Base-by-base conservation (phyloP, 805 yeast genomes). In the Saccharomycopsis microspora region DNA sequence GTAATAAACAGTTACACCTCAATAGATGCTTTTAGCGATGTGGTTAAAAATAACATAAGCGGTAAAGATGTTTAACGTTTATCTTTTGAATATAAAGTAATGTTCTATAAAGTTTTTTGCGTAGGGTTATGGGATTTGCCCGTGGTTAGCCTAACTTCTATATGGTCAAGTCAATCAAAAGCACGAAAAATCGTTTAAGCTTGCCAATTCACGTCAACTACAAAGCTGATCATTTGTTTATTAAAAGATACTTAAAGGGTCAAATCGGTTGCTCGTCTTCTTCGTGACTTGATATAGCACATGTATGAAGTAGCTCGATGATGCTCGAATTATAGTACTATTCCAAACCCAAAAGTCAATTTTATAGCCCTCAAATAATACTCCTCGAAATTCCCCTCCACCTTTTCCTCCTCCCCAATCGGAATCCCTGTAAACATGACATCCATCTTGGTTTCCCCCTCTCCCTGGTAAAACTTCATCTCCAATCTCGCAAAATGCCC, bases 311-410 rank as follows among this genome's bases (percentile, higher is more conserved):
- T 8, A 41, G 7, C 19, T 7, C 6, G 8, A 41, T 7, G 29
- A 41, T 27, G n/a, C 36, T n/a, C 31, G 6, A 19, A 40, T 50
- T 67, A 86, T 56, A 87, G 69, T 9, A 87, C 94, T n/a, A 93
- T 85, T 11, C 97, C 97, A 63, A 85, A 89, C 1, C 98, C 98
- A 64, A 93, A 93, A 0, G 96, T 83, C 40, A 86, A 61, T 68
- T 88, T 93, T 60, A 93, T 90, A 5, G 95, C 77, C 65, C 82
- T 81, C 45, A 93, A 80, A 62, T 93, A 93, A 65, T 88, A 85
- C 52, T 85, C 87, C 58, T 87, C 86, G 60, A 93, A 90, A 64
- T 90, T 93, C 39, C 71, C 75, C 59, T 80, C 77, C 38, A 85
- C 96, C 57, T 82, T 66, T 58, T 94, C 93, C 60, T 93, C 97